phyloP scores from a whole-genome alignment of 192 early-diverging fungal species.

The Coemansia javaensis region DNA sequence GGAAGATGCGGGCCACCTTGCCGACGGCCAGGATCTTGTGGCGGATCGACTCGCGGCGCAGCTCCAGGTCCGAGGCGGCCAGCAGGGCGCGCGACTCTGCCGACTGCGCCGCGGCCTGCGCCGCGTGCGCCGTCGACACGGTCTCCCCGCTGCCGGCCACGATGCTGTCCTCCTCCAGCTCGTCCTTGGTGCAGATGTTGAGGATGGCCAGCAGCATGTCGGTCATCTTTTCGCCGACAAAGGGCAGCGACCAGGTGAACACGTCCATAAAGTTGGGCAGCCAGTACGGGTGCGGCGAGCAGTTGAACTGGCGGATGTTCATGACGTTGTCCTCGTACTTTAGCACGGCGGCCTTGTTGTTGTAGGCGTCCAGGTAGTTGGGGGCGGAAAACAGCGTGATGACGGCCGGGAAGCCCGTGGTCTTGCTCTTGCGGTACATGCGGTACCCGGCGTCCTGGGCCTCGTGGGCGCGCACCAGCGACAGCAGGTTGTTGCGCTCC shows the following conservation, averaged over 20 bases:
- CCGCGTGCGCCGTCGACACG: neutral
- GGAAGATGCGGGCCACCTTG: conserved; percentile 84
- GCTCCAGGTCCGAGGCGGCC: conserved; percentile 54
- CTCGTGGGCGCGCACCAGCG: conserved; percentile 95
- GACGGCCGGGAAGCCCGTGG: conserved; percentile 90
- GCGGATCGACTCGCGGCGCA: conserved; percentile 25
- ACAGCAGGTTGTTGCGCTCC: conserved; percentile 77
- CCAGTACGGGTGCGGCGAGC: conserved; percentile 97
- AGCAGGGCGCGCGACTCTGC: neutral
- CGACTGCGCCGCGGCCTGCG: neutral
- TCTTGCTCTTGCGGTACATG: conserved; percentile 96
- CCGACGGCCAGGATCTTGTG: conserved; percentile 81
- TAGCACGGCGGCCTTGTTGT: conserved; percentile 95
- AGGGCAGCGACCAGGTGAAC: conserved; percentile 95
- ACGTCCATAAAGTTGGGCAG: conserved; percentile 99
- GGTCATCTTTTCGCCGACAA: conserved; percentile 97
- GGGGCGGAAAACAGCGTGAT: conserved; percentile 99
- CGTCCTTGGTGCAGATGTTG: conserved; percentile 93
- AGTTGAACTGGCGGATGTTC: conserved; percentile 97
- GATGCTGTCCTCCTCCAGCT: conserved; percentile 49
- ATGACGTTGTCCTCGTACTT: conserved; percentile 91
- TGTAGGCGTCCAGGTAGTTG: conserved; percentile 98
- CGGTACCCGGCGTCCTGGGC: conserved; percentile 95
- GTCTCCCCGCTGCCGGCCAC: neutral
- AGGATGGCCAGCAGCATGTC: conserved; percentile 95